These are phyloP conservation scores for Candida sanyaensis DNA, from an alignment of 1,139 yeast species.

Conservation along the genomic window DNA sequence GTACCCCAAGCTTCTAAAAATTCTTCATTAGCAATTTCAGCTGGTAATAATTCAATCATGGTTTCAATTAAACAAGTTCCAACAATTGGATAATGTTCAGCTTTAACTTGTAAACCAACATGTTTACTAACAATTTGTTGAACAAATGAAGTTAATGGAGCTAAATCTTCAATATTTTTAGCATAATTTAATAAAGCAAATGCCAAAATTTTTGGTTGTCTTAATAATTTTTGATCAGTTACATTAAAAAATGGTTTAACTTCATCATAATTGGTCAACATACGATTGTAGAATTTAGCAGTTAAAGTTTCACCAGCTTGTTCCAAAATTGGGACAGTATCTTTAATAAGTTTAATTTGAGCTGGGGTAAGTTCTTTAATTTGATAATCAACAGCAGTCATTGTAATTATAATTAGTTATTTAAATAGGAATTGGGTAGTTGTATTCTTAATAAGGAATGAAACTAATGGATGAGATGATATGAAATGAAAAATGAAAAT, in stretches of 20 bases:
- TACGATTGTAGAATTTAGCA: slow-evolving; percentile 51
- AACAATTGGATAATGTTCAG: slow-evolving; percentile 68
- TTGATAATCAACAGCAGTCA: slow-evolving; percentile 13
- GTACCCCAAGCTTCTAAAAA: slow-evolving; percentile 66
- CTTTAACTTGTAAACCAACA: slow-evolving; percentile 59
- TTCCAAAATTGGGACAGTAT: slow-evolving; percentile 62
- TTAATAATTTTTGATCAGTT: slow-evolving; percentile 54
- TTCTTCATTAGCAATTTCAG: slow-evolving; percentile 54
- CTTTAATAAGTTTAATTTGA: slow-evolving; percentile 46
- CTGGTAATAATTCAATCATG: slow-evolving; percentile 56
- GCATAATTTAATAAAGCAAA: slow-evolving; percentile 65
- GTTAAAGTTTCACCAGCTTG: slow-evolving; percentile 58
- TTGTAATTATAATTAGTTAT: background rate
- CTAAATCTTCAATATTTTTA: slow-evolving; percentile 59
- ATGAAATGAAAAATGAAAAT: no score
- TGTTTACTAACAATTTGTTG: slow-evolving; percentile 65
- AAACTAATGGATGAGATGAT: background rate
- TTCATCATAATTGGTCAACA: slow-evolving; percentile 55
- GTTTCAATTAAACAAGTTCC: slow-evolving; percentile 58
- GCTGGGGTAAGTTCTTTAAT: slow-evolving; percentile 24
- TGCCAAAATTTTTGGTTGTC: slow-evolving; percentile 68
- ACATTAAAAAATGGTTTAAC: slow-evolving; percentile 62
- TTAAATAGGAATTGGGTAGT: background rate
- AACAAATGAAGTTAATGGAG: slow-evolving; percentile 55
- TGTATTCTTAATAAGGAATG: background rate